Evolutionary conservation across 2,329 filamentous ascomycete species (phyloP).

Genomic region (Ilyonectria mors-panacis): DNA sequence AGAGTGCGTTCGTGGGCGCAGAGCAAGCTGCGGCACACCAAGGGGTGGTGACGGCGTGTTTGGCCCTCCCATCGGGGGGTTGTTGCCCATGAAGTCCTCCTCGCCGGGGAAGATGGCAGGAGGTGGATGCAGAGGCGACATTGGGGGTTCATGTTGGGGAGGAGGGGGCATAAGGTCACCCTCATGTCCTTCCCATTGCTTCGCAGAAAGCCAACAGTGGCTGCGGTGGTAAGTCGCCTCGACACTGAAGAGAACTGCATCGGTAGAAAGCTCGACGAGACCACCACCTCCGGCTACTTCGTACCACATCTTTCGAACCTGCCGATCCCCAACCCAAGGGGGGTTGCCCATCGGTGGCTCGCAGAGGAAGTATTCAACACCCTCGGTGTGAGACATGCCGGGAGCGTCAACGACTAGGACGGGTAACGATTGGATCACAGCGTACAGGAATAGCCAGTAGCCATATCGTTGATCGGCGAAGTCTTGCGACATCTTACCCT

Average conservation of each 20-base stretch:
- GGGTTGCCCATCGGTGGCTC: conserved; percentile 79
- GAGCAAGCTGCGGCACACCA: conserved; percentile 51
- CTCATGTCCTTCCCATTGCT: conserved; percentile 62
- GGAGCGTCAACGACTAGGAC: conserved; percentile 85
- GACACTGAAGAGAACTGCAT: conserved; percentile 73
- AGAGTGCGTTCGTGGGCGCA: conserved; percentile 58
- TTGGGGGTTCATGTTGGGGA: conserved; percentile 48
- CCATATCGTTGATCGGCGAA: conserved; percentile 80
- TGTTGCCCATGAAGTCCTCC: conserved; percentile 47
- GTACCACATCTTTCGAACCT: conserved; percentile 80
- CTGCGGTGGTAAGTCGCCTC: conserved; percentile 73
- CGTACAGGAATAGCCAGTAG: conserved; percentile 87
- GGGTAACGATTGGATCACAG: conserved; percentile 82
- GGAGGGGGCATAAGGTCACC: conserved; percentile 44
- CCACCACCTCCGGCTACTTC: conserved; percentile 76
- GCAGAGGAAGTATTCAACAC: conserved; percentile 87
- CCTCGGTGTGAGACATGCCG: conserved; percentile 76
- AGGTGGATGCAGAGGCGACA: conserved; percentile 58
- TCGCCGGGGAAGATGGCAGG: conserved; percentile 53
- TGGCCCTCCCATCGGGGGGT: conserved; percentile 42
- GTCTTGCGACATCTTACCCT: conserved; percentile 75
- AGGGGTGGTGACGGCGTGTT: conserved; percentile 47
- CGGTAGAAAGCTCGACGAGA: conserved; percentile 71
- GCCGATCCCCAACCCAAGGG: conserved; percentile 79
- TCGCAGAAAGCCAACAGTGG: conserved; percentile 70